Percentiles rank a stretch among this genome's conserved stretches.
Evolutionary conservation across 1,139 yeast species (phyloP).

Genomic region (Wickerhamomyces sp.): DNA sequence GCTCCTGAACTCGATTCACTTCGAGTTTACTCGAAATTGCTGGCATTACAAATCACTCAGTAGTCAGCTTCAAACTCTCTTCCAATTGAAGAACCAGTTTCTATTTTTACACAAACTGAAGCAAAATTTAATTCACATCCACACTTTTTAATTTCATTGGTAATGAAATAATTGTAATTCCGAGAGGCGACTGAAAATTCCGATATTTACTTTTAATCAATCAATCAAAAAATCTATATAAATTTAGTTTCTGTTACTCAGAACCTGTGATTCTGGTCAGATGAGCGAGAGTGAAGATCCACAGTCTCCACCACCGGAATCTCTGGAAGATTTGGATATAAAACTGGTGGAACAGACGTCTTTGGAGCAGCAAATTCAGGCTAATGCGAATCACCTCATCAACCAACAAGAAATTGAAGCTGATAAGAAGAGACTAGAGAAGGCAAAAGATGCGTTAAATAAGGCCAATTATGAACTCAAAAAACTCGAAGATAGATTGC

Average conservation of each 20-base stretch:
- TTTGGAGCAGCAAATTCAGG: slow-evolving; percentile 67
- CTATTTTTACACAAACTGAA: no score
- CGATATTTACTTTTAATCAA: no score
- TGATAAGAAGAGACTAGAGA: slow-evolving; percentile 69
- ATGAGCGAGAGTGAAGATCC: background rate
- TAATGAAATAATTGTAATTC: no score
- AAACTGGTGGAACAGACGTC: slow-evolving; percentile 70
- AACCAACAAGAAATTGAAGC: slow-evolving; percentile 61
- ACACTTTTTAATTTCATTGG: no score
- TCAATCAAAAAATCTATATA: no score
- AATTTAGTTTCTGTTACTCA: no score
- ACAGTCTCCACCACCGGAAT: background rate
- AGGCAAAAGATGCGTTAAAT: slow-evolving; percentile 47
- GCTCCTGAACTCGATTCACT: slow-evolving; percentile 35
- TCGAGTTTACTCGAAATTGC: slow-evolving; percentile 26
- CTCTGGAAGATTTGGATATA: slow-evolving; percentile 37
- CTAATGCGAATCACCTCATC: slow-evolving; percentile 61
- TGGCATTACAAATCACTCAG: slow-evolving; percentile 8
- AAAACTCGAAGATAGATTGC: slow-evolving; percentile 44
- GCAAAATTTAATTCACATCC: no score
- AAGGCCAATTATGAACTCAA: slow-evolving; percentile 41
- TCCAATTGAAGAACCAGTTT: no score
- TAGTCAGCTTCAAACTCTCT: no score
- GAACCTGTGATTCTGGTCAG: no score
- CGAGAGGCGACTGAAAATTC: no score